Evolutionary conservation across 192 early-diverging fungal species (phyloP).

Genomic region (Coemansia sp.): DNA sequence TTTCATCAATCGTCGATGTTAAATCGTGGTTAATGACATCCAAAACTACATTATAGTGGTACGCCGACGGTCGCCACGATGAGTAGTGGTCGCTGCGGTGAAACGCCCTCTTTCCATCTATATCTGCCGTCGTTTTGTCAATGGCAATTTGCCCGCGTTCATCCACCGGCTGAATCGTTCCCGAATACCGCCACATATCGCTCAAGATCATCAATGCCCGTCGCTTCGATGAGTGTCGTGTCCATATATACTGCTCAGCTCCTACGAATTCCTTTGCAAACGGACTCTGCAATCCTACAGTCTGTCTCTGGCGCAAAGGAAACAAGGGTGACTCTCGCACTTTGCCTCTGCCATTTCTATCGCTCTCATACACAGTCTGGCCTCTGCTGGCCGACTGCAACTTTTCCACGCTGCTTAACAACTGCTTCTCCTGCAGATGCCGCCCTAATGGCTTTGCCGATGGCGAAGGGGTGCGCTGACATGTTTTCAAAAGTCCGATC

Average conservation of each 20-base stretch:
- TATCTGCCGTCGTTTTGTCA: not conserved
- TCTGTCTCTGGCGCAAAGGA: conserved; percentile 3
- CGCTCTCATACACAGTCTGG: not conserved
- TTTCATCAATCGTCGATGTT: conserved; percentile 19
- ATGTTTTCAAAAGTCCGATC: conserved; percentile 28
- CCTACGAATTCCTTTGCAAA: conserved; percentile 17
- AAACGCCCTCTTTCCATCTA: not conserved
- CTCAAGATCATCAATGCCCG: conserved; percentile 46
- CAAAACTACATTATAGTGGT: conserved; percentile 44
- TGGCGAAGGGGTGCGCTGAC: conserved; percentile 23
- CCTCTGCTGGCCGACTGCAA: not conserved
- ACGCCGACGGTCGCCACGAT: conserved; percentile 27
- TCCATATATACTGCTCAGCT: conserved; percentile 11
- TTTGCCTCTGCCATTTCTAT: not conserved
- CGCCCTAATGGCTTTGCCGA: not conserved
- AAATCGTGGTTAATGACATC: conserved; percentile 39
- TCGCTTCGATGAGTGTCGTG: conserved; percentile 31
- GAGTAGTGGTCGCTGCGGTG: conserved; percentile 7
- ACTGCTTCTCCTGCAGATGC: not conserved
- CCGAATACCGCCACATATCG: conserved; percentile 46
- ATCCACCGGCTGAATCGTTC: conserved; percentile 7
- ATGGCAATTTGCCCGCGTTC: not conserved
- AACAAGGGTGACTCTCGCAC: not conserved
- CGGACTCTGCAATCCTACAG: conserved; percentile 2
- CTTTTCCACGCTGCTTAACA: no score